phyloP scores from a whole-genome alignment of 768 basidiomycete genomes.

The Inosperma sp. region DNA sequence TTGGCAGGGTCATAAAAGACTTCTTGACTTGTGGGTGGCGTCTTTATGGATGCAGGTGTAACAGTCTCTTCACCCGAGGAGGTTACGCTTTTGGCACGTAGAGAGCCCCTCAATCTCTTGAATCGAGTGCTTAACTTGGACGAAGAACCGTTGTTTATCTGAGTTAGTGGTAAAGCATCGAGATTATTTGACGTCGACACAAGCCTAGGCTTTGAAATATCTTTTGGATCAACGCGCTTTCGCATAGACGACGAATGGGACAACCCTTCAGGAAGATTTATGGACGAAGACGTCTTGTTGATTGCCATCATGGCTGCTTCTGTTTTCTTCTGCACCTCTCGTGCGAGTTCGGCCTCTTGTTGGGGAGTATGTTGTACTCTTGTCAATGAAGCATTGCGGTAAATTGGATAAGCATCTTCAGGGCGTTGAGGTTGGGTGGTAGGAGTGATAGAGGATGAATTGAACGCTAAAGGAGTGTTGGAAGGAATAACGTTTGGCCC shows the following conservation, averaged over 20 bases:
- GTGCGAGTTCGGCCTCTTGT: constrained; percentile 53
- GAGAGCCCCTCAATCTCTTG: constrained; percentile 64
- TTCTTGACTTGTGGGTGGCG: constrained; percentile 35
- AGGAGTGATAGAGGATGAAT: constrained; percentile 24
- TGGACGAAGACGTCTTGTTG: constrained; percentile 44
- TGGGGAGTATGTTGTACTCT: constrained; percentile 40
- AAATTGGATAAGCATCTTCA: constrained; percentile 32
- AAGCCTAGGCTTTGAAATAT: constrained; percentile 62
- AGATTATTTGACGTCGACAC: constrained; percentile 66
- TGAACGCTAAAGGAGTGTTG: constrained; percentile 13
- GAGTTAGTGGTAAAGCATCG: constrained; percentile 58
- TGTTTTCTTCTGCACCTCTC: constrained; percentile 63
- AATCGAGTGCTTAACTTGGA: constrained; percentile 70
- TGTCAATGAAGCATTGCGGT: constrained; percentile 41
- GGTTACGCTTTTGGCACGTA: constrained; percentile 47
- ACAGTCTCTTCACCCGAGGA: constrained; percentile 46
- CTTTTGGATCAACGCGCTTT: constrained; percentile 55
- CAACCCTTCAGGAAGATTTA: constrained; percentile 39
- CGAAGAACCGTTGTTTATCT: constrained; percentile 39
- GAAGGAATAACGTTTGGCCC: constrained; percentile 7
- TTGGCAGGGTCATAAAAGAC: constrained; percentile 41
- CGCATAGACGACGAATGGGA: constrained; percentile 40
- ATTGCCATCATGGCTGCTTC: constrained; percentile 63
- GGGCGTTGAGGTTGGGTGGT: constrained; percentile 13
- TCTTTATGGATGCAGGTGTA: constrained; percentile 37